Percentiles rank a stretch among this genome's conserved stretches.
Evolutionary conservation across 2,329 filamentous ascomycete genomes (phyloP).

Genomic region (Alternaria viburni): DNA sequence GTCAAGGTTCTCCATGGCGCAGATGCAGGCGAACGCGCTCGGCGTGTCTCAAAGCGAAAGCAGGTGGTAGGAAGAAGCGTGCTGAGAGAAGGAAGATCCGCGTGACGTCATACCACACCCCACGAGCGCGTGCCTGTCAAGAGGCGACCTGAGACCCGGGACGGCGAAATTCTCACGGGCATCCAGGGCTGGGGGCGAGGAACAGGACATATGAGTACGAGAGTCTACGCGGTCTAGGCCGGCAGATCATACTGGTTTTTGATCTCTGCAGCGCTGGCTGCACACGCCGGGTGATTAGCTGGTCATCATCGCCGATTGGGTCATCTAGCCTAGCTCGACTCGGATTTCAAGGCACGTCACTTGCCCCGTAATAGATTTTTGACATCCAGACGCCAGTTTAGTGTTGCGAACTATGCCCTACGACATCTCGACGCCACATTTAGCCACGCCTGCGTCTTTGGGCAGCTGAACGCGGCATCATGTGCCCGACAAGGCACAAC

Average conservation of each 20-base stretch:
- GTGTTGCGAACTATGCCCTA: not conserved
- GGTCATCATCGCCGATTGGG: constrained; percentile 11
- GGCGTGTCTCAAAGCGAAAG: constrained; percentile 2
- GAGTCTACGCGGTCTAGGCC: constrained; percentile 11
- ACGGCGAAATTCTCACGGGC: not conserved
- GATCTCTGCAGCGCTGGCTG: constrained; percentile 5
- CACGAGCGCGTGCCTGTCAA: constrained; percentile 5
- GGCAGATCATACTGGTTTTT: constrained; percentile 7
- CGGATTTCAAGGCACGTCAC: not conserved
- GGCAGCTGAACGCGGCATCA: not conserved
- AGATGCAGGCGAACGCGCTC: not conserved
- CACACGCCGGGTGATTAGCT: constrained; percentile 1
- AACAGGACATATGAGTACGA: not conserved
- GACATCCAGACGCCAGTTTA: not conserved
- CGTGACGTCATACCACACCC: constrained; percentile 17
- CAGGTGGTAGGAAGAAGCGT: constrained; percentile 10
- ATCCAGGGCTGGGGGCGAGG: constrained; percentile 1
- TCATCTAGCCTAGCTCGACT: not conserved
- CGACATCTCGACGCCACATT: not conserved
- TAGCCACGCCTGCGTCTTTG: not conserved
- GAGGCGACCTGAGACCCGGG: not conserved
- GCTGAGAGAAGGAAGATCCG: constrained; percentile 1
- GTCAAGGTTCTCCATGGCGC: constrained; percentile 34
- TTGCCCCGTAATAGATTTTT: not conserved
- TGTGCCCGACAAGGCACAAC: not conserved